These are phyloP conservation scores for Xylariaceae sp. DNA, from an alignment of 2,329 filamentous ascomycete genomes.

Conservation along the genomic window DNA sequence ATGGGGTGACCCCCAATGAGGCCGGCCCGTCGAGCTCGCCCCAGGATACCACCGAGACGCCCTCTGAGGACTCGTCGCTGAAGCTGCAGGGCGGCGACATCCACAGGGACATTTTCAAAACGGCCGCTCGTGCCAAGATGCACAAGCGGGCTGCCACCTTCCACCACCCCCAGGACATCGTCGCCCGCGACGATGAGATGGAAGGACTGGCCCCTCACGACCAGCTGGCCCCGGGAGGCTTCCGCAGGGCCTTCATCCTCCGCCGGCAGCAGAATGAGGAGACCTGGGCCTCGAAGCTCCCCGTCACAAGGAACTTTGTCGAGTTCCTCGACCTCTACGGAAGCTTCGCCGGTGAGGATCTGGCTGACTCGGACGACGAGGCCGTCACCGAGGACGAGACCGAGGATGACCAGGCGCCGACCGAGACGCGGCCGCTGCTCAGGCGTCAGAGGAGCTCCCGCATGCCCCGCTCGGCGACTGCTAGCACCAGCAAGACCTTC, in stretches of 20 bases:
- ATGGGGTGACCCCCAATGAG: conserved; percentile 18
- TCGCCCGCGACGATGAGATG: conserved; percentile 27
- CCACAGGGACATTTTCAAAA: conserved; percentile 69
- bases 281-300: conserved; percentile 36
- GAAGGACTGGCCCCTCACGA: conserved; percentile 24
- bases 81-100: conserved; percentile 70
- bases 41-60: conserved; percentile 17
- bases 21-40: conserved; percentile 10
- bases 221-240: conserved; percentile 35
- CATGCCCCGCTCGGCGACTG: conserved; percentile 46
- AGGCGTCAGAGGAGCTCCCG: conserved; percentile 45
- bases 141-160: conserved; percentile 58
- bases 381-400: conserved; percentile 44
- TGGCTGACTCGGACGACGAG: conserved; percentile 53
- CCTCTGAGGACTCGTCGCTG: conserved; percentile 54
- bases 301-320: conserved; percentile 63
- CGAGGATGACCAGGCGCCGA: conserved; percentile 26
- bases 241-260: conserved; percentile 40
- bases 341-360: conserved; percentile 67
- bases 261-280: conserved; percentile 28
- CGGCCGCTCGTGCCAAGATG: conserved; percentile 50
- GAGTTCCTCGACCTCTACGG: conserved; percentile 72
- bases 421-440: conserved; percentile 56
- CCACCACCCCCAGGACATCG: conserved; percentile 45
- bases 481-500: conserved; percentile 64